A percentile compares a stretch with the other conserved stretches of the same genome.
phyloP scores from a whole-genome alignment of 208 protist genomes.

The Wallacemonas sp. region DNA sequence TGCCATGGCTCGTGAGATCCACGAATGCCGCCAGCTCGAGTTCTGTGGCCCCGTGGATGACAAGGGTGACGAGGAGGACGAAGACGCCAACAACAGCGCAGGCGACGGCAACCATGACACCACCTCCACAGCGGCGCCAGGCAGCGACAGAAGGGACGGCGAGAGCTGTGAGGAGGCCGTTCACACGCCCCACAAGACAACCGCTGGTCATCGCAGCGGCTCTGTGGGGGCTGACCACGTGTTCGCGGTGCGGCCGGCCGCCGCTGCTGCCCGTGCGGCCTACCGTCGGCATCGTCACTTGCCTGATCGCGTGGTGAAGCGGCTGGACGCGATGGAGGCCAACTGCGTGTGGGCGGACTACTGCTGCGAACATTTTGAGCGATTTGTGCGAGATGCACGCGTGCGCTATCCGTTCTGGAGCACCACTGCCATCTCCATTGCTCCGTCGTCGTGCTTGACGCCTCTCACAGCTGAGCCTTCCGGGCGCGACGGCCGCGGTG shows the following conservation, averaged over 20 bases:
- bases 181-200: too few relatives aligned
- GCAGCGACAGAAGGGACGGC: too few relatives aligned
- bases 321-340: constrained; percentile 50
- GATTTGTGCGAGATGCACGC: constrained; percentile 35
- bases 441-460: constrained; percentile 13
- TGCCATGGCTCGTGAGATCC: not conserved
- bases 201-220: too few relatives aligned
- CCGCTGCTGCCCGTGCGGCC: not conserved
- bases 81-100: not conserved
- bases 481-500: not conserved
- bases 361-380: constrained; percentile 54
- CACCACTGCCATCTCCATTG: constrained; percentile 10
- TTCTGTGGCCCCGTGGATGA: not conserved
- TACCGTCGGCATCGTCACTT: constrained; percentile 11
- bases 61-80: not conserved
- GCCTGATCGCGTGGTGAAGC: constrained; percentile 14
- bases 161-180: too few relatives aligned
- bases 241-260: not conserved
- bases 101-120: not conserved
- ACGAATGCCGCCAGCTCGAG: constrained; percentile 14
- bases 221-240: too few relatives aligned
- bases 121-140: too few relatives aligned
- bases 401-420: constrained; percentile 6
- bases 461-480: constrained; percentile 9
- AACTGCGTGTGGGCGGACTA: constrained; percentile 78